Evolutionary conservation across 176 grass and related monocot genomes (phyloP).

Genomic region (Triticum turgidum): DNA sequence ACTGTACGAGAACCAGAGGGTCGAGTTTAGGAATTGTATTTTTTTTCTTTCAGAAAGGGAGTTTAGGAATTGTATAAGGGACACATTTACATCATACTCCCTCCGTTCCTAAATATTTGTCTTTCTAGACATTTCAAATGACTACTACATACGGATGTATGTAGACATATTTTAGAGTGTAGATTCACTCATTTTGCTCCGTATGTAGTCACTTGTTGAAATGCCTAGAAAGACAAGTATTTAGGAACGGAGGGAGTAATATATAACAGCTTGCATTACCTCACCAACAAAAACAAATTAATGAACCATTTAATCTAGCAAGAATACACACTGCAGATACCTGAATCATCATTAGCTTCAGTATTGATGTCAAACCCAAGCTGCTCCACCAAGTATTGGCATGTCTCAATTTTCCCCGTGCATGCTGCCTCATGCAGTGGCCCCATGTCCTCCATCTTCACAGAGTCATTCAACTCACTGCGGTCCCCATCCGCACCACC

Average conservation of each 20-base stretch:
- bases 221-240: no score
- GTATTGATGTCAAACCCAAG: conserved; percentile 24
- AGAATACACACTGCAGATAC: not conserved
- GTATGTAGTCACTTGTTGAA: no score
- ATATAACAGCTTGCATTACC: not conserved
- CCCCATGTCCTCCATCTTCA: not conserved
- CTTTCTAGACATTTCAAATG: no score
- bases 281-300: not conserved
- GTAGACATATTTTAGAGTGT: no score
- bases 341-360: not conserved
- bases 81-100: not conserved
- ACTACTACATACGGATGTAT: no score
- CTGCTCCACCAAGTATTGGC: conserved; percentile 39
- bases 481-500: not conserved
- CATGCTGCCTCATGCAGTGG: conserved; percentile 27
- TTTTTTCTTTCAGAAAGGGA: no score
- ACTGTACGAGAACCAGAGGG: not conserved
- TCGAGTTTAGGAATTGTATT: not conserved
- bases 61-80: not conserved
- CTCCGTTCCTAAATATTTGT: no score
- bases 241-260: no score
- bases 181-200: no score
- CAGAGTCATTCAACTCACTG: not conserved
- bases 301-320: not conserved
- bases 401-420: conserved; percentile 12